Base-by-base conservation (phyloP, 768 basidiomycete genomes). In the Boletus edulis region DNA sequence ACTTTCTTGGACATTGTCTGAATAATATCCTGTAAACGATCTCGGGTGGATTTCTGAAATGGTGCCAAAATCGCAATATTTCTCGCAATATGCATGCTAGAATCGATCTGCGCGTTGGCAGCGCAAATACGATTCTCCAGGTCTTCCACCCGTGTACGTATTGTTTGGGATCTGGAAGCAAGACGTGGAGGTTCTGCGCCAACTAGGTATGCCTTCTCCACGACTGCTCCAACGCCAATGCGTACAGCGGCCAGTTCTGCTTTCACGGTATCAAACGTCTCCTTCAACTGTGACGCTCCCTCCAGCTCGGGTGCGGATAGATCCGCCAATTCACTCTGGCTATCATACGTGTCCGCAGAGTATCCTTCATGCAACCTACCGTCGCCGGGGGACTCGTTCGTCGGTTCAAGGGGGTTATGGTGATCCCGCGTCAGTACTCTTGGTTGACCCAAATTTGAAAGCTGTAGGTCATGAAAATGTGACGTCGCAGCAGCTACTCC, bases 61-160 rank as follows among this genome's bases (percentile, higher is more conserved):
- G 97, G 95, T 15, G 91, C 88, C 38, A 98, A 78, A 41, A 89
- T 82, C 2, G 86, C 86, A 20, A 98, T 78, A 63, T 95, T 96
- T 40, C 89, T 86, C 20, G 88, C 82, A 41, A 87, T 74, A 17
- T 87, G 84, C 67, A 94, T 72, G 57, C 88, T 82, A 11, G 79
- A 70, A 46, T 88, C 83, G 22, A 96, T 83, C 56, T 82, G 79
- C 2, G 77, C 66, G 57, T 85, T 81, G 27, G 77, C 75, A 3
- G 75, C 68, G 15, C 73, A 67, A 51, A 93, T 81, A 54, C 76
- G 78, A 17, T 74, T 68, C 44, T 92, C 83, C 55, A 97, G 71
- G 45, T 87, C 81, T 35, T 73, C 71, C 27, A 96, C 79, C 64
- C 86, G 87, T 31, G 76, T 68, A 62, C 80, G 77, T 27, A 88